Conservation (phyloP, 441 rosid species). For the Mallotus japonicus region DNA sequence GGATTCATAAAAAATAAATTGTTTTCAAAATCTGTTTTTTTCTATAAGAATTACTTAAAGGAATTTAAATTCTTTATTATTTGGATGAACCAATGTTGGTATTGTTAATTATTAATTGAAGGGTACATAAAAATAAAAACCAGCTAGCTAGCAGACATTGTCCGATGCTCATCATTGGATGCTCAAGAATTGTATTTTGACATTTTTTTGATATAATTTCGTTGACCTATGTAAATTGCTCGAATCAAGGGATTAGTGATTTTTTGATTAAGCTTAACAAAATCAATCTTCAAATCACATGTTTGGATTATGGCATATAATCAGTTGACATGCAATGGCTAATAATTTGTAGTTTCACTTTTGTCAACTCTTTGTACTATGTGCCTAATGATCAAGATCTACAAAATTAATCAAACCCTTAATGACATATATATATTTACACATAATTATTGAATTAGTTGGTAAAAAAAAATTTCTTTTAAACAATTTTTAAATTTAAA, state of each 20-base stretch:
- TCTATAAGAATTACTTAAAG: too few species aligned
- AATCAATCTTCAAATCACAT: background rate
- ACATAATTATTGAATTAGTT: too few species aligned
- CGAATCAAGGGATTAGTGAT: background rate
- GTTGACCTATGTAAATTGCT: background rate
- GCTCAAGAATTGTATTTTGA: background rate
- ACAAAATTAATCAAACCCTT: background rate
- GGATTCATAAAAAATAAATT: too few species aligned
- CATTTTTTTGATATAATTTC: background rate
- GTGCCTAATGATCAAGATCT: background rate
- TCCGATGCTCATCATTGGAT: constrained; percentile 5
- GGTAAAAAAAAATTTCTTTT: too few species aligned
- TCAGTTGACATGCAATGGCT: background rate
- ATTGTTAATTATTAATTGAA: too few species aligned
- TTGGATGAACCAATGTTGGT: too few species aligned
- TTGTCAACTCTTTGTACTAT: background rate
- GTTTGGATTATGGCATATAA: background rate
- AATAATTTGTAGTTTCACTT: background rate
- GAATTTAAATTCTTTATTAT: too few species aligned
- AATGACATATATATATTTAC: too few species aligned
- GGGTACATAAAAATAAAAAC: background rate
- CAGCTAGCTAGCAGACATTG: background rate
- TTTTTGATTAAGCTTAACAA: too few species aligned
- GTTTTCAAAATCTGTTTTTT: too few species aligned
- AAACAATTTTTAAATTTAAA: too few species aligned